Percentiles rank a stretch among this genome's conserved stretches.
Conservation (phyloP, 306 rosid genomes). For the Morella rubra region DNA sequence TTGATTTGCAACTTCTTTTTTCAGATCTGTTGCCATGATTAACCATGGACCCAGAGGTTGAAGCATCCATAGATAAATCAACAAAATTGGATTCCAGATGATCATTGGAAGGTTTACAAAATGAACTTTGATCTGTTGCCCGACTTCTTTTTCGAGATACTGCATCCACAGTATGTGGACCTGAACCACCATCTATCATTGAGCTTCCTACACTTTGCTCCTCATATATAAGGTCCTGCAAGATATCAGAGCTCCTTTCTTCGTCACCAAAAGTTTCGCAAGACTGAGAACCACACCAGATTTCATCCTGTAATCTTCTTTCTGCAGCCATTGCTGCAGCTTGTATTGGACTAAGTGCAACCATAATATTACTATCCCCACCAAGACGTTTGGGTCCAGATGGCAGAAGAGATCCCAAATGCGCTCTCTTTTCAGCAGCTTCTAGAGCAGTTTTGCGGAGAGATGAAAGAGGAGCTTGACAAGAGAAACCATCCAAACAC, state of each 20-base stretch:
- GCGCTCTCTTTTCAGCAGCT: constrained; percentile 82
- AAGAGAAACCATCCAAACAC: constrained; percentile 74
- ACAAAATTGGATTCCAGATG: constrained; percentile 31
- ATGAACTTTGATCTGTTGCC: constrained; percentile 31
- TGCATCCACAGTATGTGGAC: constrained; percentile 24
- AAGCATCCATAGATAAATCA: constrained; percentile 45
- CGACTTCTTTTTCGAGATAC: constrained; percentile 53
- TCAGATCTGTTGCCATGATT: constrained; percentile 28
- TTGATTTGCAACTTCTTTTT: constrained; percentile 29
- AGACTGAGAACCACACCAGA: constrained; percentile 88
- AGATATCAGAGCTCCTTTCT: constrained; percentile 41
- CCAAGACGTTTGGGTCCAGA: constrained; percentile 92
- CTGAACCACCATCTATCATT: constrained; percentile 16
- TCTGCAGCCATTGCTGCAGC: constrained; percentile 99
- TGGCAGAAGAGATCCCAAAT: constrained; percentile 64
- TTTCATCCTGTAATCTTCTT: constrained; percentile 88
- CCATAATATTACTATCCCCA: constrained; percentile 75
- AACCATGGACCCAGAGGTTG: constrained; percentile 20
- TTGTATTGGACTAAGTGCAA: constrained; percentile 79
- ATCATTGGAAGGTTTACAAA: constrained; percentile 30
- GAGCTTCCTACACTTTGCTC: constrained; percentile 39
- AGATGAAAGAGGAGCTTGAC: constrained; percentile 69
- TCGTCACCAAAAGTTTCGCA: constrained; percentile 44
- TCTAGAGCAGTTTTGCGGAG: constrained; percentile 62
- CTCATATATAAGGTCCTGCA: constrained; percentile 34